Percentiles rank a stretch among this genome's conserved stretches.
These are phyloP conservation scores for Darksidea phi DNA, from an alignment of 495 filamentous ascomycete species.

Conservation along the genomic window DNA sequence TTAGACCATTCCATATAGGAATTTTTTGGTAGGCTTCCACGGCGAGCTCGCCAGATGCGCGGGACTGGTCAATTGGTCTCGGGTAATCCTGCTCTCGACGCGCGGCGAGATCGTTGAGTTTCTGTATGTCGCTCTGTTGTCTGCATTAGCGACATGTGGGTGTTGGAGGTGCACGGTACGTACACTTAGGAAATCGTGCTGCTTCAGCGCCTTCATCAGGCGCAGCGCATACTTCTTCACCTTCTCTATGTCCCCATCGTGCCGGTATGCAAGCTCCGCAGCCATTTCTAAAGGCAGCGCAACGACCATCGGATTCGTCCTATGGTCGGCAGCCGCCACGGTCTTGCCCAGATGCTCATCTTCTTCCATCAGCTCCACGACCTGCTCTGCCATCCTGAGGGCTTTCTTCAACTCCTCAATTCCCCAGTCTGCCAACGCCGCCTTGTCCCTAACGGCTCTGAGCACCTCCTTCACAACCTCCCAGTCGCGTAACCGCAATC, in stretches of 20 bases:
- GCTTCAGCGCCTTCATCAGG: slow-evolving; percentile 32
- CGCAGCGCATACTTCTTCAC: slow-evolving; percentile 42
- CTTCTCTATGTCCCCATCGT: slow-evolving; percentile 40
- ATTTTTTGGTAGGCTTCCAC: background rate
- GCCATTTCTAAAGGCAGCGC: slow-evolving; percentile 42
- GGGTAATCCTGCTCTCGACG: background rate
- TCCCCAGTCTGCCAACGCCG: slow-evolving; percentile 34
- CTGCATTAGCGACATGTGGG: background rate
- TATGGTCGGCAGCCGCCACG: slow-evolving; percentile 29
- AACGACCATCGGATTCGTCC: slow-evolving; percentile 39
- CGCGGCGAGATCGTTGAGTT: background rate
- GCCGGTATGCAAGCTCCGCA: slow-evolving; percentile 38
- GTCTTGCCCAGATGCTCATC: slow-evolving; percentile 34
- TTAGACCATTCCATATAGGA: slow-evolving; percentile 21
- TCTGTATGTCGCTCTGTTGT: background rate
- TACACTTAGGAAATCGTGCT: slow-evolving; percentile 14
- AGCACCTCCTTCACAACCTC: slow-evolving; percentile 35
- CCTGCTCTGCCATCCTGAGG: slow-evolving; percentile 38
- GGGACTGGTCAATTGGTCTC: background rate
- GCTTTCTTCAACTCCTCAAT: slow-evolving; percentile 34
- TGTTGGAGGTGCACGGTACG: background rate
- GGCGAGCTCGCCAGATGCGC: background rate
- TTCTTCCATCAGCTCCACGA: slow-evolving; percentile 41
- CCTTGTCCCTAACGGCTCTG: slow-evolving; percentile 29
- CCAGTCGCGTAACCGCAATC: slow-evolving; percentile 29